A percentile compares a stretch with the other conserved stretches of the same genome.
These are phyloP conservation scores for Dendryphion nanum DNA, from an alignment of 2,329 filamentous ascomycete genomes.

Conservation along the genomic window DNA sequence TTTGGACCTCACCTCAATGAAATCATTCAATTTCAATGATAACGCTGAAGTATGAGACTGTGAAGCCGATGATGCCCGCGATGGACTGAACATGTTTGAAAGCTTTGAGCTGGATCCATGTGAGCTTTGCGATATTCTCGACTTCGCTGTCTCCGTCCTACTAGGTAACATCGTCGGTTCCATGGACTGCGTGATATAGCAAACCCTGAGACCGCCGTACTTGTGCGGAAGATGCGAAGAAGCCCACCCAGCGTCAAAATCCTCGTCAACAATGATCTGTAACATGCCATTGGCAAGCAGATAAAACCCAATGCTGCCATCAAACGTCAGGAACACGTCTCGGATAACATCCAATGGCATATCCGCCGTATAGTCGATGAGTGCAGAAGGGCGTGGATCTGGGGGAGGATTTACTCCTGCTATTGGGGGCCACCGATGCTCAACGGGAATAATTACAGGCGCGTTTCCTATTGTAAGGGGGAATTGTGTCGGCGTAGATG, in stretches of 20 bases:
- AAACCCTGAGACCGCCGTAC: constrained; percentile 16
- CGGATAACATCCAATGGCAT: constrained; percentile 9
- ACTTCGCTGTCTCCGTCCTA: constrained; percentile 8
- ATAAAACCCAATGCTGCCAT: constrained; percentile 17
- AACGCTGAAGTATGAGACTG: neutral
- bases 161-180: constrained; percentile 12
- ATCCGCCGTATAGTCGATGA: constrained; percentile 8
- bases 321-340: constrained; percentile 16
- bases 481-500: constrained; percentile 5
- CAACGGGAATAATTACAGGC: constrained; percentile 16
- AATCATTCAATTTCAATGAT: constrained; percentile 16
- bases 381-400: constrained; percentile 12
- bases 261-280: constrained; percentile 13
- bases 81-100: constrained; percentile 5
- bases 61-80: neutral
- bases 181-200: constrained; percentile 13
- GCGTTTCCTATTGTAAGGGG: constrained; percentile 13
- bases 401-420: constrained; percentile 14
- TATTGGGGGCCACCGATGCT: constrained; percentile 16
- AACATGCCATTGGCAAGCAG: constrained; percentile 13
- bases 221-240: constrained; percentile 17
- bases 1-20: constrained; percentile 16
- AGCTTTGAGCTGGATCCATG: constrained; percentile 3
- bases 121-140: neutral
- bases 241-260: constrained; percentile 14